Percentiles rank a stretch among this genome's conserved stretches.
Evolutionary conservation across 352 stramenopile genomes (phyloP).

Genomic region (Vaucheria bursata): DNA sequence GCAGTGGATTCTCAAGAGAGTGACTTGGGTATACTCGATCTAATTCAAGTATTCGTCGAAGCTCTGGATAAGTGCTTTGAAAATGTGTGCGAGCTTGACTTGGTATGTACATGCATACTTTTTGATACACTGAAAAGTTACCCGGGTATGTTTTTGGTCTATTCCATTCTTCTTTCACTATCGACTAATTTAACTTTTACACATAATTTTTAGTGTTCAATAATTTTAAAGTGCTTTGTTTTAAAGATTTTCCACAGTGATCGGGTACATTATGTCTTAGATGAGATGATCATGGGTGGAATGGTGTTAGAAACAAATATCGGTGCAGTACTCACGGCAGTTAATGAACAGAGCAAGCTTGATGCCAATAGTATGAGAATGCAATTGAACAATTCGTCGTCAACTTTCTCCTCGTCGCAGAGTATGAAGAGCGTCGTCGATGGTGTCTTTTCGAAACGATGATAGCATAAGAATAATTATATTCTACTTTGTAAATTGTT

Average conservation of each 20-base stretch:
- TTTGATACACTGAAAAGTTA: too few species aligned
- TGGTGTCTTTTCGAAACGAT: not conserved
- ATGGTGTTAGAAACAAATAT: slow-evolving; percentile 99
- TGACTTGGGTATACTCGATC: slow-evolving; percentile 95
- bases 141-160: too few species aligned
- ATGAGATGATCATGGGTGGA: slow-evolving; percentile 99
- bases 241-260: slow-evolving; percentile 43
- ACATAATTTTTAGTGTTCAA: too few species aligned
- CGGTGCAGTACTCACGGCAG: slow-evolving; percentile 85
- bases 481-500: too few species aligned
- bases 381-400: not conserved
- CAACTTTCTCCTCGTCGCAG: not conserved
- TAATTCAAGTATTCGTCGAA: slow-evolving; percentile 95
- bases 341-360: slow-evolving; percentile 81
- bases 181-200: too few species aligned
- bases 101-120: slow-evolving; percentile 55
- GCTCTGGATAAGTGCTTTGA: slow-evolving; percentile 98
- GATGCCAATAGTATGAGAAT: slow-evolving; percentile 47
- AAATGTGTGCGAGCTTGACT: slow-evolving; percentile 98
- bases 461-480: too few species aligned
- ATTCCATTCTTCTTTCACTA: too few species aligned
- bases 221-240: too few species aligned
- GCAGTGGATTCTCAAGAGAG: slow-evolving; percentile 92
- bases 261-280: slow-evolving; percentile 83
- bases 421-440: not conserved